Evolutionary conservation across 2,329 filamentous ascomycete species (phyloP).

Genomic region (Penicillium sp.): DNA sequence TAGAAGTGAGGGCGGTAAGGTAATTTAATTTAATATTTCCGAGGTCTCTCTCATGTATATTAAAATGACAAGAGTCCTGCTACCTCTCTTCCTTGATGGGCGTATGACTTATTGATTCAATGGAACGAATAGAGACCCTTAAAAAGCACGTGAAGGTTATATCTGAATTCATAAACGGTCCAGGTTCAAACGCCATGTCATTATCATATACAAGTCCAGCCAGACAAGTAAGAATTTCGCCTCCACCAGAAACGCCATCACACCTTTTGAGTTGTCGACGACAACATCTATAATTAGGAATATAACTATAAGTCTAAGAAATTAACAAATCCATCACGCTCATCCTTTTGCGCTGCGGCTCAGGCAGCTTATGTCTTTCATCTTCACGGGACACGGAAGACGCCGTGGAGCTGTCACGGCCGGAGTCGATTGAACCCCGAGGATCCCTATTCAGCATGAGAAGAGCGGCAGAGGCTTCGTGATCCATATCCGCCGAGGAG

Average conservation of each 20-base stretch:
- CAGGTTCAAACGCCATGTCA: not conserved
- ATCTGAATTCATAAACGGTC: not conserved
- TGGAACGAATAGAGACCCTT: not conserved
- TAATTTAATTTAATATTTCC: no score
- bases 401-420: constrained; percentile 29
- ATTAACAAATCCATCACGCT: constrained; percentile 62
- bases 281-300: constrained; percentile 3
- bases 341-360: constrained; percentile 51
- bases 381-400: constrained; percentile 15
- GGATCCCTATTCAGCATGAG: constrained; percentile 86
- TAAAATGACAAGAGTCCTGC: not conserved
- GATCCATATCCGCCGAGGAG: constrained; percentile 63
- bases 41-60: not conserved
- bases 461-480: constrained; percentile 83
- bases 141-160: not conserved
- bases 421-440: constrained; percentile 53
- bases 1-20: no score
- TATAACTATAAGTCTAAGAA: constrained; percentile 37
- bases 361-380: constrained; percentile 11
- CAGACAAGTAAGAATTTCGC: not conserved
- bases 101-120: not conserved
- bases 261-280: constrained; percentile 9
- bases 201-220: not conserved
- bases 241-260: constrained; percentile 5
- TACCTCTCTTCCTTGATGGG: not conserved